Base-by-base conservation (phyloP, 208 protist genomes). In the Crithidia brevicula region DNA sequence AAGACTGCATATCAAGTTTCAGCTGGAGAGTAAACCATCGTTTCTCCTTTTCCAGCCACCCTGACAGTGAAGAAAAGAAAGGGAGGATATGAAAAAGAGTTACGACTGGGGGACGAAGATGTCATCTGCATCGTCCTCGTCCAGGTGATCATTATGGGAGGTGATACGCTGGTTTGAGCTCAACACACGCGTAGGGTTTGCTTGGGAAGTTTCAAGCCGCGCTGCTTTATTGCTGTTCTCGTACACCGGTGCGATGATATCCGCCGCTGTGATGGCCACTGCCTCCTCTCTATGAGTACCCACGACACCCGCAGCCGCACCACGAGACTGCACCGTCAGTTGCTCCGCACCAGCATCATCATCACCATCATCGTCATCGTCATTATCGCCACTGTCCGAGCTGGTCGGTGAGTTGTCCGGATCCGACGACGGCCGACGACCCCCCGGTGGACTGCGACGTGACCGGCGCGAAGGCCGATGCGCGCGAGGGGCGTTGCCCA, bases 351-450 rank as follows among this genome's bases (percentile, higher is more conserved):
- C 51, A 16, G 15, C n/a, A 38, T n/a, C 25, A 10, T 31, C 31
- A 1, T 46, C 27, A 6, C 20, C 62, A 27, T 1, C 50, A 6
- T 34, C 52, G 7, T 45, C 52, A 18, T 22, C 22, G 22, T 58
- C 53, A 18, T 59, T 53, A 16, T 52, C 52, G 3, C 62, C 65
- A 22, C 56, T 78, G 15, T 76, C 66, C 4, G 68, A 77, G 58
- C 76, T 82, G 22, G 68, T 82, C 11, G 58, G 58, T 1, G 66
- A 74, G 33, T 66, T 63, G 63, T 82, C 69, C 8, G 54, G 60
- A 22, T 82, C 60, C 1, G 62, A 76, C 20, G 38, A 31, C 9
- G 70, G 28, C 13, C 23, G 53, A 25, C 62, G 61, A 4, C 38
- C 25, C 31, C 4, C 27, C 30, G 28, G 23, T 13, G 10, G 28